Conservation (phyloP, 768 basidiomycete species). For the Sporobolomyces pararoseus region DNA sequence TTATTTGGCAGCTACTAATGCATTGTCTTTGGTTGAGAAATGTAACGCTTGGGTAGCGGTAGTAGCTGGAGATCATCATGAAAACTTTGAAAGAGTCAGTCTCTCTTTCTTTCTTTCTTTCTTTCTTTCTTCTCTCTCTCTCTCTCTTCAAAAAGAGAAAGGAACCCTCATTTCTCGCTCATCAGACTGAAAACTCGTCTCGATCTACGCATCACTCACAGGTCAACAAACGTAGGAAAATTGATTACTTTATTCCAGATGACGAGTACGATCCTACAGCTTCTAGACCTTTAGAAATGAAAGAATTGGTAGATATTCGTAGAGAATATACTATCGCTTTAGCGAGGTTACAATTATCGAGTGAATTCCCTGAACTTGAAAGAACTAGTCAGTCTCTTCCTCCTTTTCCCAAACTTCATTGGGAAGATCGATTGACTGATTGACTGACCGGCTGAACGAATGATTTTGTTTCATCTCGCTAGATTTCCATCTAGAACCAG, state of each 20-base stretch:
- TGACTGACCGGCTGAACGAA: not conserved
- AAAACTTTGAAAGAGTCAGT: conserved; percentile 28
- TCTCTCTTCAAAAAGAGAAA: too few relatives aligned
- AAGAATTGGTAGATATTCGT: conserved; percentile 73
- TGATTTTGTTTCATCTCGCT: not conserved
- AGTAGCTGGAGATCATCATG: not conserved
- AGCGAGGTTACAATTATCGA: conserved; percentile 71
- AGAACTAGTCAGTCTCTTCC: conserved; percentile 59
- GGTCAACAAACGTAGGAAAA: conserved; percentile 67
- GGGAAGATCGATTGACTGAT: not conserved
- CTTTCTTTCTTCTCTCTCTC: too few relatives aligned
- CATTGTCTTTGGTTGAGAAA: conserved; percentile 73
- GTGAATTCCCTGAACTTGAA: conserved; percentile 58
- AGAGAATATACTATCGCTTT: conserved; percentile 68
- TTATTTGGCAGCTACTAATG: conserved; percentile 80
- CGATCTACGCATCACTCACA: conserved; percentile 49
- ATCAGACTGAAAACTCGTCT: too few relatives aligned
- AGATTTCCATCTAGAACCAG: conserved; percentile 48
- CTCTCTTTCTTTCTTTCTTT: not conserved
- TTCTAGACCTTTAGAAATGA: conserved; percentile 67
- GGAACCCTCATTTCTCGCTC: not conserved
- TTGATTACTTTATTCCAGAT: conserved; percentile 73
- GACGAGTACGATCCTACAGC: conserved; percentile 55
- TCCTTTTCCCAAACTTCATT: too few relatives aligned
- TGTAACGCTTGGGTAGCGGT: conserved; percentile 75